Evolutionary conservation across 345 rosid genomes (phyloP).

Genomic region (Murraya koenigii): DNA sequence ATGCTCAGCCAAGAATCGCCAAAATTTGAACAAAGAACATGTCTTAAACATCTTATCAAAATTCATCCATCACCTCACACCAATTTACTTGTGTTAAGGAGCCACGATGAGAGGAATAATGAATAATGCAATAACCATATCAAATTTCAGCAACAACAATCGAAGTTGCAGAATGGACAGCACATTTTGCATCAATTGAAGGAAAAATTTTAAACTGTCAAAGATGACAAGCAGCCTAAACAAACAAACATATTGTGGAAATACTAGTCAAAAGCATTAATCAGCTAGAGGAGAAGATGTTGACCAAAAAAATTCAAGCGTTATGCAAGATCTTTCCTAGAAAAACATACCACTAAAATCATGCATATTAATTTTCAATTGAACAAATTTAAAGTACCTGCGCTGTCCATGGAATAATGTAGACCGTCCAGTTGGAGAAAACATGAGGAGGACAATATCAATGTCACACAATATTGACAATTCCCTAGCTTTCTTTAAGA

Average conservation of each 20-base stretch:
- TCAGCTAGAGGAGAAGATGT: background rate
- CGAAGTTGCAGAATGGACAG: background rate
- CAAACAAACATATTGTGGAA: background rate
- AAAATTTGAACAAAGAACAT: background rate
- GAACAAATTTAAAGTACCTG: constrained; percentile 41
- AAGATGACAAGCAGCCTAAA: background rate
- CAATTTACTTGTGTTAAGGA: background rate
- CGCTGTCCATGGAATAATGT: constrained; percentile 64
- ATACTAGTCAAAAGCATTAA: background rate
- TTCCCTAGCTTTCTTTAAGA: constrained; percentile 89
- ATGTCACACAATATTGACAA: constrained; percentile 82
- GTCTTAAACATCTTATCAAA: background rate
- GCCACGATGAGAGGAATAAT: background rate
- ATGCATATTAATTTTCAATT: background rate
- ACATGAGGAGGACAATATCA: constrained; percentile 82
- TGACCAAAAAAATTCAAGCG: background rate
- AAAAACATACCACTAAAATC: background rate
- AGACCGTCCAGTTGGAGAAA: constrained; percentile 64
- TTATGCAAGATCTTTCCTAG: background rate
- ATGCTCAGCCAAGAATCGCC: background rate
- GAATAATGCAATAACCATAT: background rate
- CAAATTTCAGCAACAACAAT: background rate
- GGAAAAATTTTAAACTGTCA: background rate
- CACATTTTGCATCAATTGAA: background rate
- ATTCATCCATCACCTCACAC: background rate